Conservation (phyloP, 768 basidiomycete genomes). For the Rhodotorula paludigena region DNA sequence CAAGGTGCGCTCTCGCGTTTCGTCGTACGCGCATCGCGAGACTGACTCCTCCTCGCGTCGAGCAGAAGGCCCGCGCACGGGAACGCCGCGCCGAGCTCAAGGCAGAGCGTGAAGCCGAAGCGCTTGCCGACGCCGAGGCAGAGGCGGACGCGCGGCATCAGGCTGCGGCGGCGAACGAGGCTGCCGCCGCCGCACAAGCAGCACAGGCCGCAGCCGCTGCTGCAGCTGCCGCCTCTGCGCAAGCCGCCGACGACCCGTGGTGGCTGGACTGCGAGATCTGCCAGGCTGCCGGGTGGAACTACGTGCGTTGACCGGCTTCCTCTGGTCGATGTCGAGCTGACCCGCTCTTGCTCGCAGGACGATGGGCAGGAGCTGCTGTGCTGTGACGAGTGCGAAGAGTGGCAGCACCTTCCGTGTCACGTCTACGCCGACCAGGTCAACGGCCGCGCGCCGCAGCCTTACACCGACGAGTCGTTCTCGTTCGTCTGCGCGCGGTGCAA, state of each 20-base stretch:
- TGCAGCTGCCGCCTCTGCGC: not conserved
- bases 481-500: conserved; percentile 30
- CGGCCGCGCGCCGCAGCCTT: conserved; percentile 45
- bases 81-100: conserved; percentile 30
- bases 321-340: not conserved
- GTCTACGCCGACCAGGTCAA: conserved; percentile 42
- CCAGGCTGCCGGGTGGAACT: conserved; percentile 46
- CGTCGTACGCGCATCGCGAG: no score
- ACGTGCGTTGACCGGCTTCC: conserved; percentile 42
- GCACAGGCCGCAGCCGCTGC: not conserved
- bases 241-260: conserved; percentile 42
- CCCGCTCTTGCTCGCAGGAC: conserved; percentile 39
- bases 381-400: conserved; percentile 49
- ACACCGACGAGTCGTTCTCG: conserved; percentile 46
- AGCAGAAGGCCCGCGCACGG: conserved; percentile 14
- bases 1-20: not conserved
- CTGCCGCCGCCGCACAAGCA: not conserved
- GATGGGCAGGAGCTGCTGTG: conserved; percentile 47
- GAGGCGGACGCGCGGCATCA: not conserved
- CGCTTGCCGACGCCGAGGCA: conserved; percentile 11
- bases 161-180: not conserved
- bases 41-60: not conserved
- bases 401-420: conserved; percentile 51
- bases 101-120: conserved; percentile 21
- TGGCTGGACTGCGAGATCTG: conserved; percentile 49